Percentiles rank a stretch among this genome's conserved stretches.
phyloP scores from a whole-genome alignment of 75 land plant species.

The Isoetes taiwanensis region DNA sequence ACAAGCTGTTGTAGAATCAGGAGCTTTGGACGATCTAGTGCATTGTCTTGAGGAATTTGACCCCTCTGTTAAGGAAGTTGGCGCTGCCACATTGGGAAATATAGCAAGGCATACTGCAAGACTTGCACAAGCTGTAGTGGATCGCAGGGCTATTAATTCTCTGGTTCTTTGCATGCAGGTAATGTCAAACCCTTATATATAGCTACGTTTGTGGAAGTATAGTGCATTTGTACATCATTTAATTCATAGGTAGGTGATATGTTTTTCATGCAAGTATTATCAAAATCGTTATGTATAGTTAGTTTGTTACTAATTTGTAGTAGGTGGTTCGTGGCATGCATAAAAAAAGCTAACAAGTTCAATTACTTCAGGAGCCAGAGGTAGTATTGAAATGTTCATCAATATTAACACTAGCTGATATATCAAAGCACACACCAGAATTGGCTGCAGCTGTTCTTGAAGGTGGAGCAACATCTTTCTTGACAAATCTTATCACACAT shows the following conservation, averaged over 20 bases:
- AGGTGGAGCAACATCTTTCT: conserved; percentile 10
- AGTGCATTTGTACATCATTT: no score
- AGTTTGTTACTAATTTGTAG: no score
- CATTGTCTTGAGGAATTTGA: conserved; percentile 21
- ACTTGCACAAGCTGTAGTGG: conserved; percentile 19
- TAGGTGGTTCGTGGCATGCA: no score
- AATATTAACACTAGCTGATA: conserved; percentile 8
- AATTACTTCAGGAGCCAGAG: conserved; percentile 12
- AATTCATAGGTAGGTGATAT: no score
- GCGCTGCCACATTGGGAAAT: conserved; percentile 22
- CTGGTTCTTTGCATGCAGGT: conserved; percentile 20
- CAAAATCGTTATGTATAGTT: no score
- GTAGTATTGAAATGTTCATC: conserved; percentile 11
- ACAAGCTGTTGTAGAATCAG: conserved; percentile 19
- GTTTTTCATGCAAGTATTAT: no score
- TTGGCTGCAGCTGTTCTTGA: conserved; percentile 18
- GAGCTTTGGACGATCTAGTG: conserved; percentile 13
- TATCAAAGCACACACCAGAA: conserved; percentile 27
- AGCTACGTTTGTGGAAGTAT: not conserved
- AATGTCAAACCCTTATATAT: not conserved
- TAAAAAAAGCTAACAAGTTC: not conserved
- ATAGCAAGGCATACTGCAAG: conserved; percentile 20
- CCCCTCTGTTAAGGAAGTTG: conserved; percentile 23
- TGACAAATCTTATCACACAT: conserved; percentile 12
- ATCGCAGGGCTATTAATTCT: conserved; percentile 12